Percentiles rank a stretch among this genome's conserved stretches.
These are phyloP conservation scores for Tanozyma kutaoensis DNA, from an alignment of 805 yeast genomes.

Conservation along the genomic window DNA sequence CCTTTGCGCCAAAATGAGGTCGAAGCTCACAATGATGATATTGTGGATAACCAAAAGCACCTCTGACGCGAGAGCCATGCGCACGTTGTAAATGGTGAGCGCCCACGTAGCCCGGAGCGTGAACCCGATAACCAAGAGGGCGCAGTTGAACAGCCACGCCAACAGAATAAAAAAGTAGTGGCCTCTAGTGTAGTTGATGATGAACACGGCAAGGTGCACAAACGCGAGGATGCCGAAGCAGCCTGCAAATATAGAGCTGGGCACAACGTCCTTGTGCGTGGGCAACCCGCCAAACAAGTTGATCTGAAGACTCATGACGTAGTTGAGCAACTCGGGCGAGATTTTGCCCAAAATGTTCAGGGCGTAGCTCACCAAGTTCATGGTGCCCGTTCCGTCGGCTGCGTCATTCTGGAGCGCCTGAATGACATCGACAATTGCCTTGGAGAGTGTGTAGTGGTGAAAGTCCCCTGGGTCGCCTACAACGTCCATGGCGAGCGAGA, in stretches of 20 bases:
- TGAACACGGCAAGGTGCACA: conserved; percentile 33
- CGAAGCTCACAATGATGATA: conserved; percentile 45
- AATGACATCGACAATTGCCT: too few species aligned
- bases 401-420: too few species aligned
- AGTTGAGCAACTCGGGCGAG: conserved; percentile 26
- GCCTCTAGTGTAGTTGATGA: conserved; percentile 35
- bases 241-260: conserved; percentile 43
- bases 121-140: conserved; percentile 45
- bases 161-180: conserved; percentile 47
- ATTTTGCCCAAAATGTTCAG: too few species aligned
- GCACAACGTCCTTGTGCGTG: conserved; percentile 36
- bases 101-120: conserved; percentile 49
- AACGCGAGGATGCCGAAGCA: conserved; percentile 34
- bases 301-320: conserved; percentile 26
- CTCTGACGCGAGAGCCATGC: conserved; percentile 41
- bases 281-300: conserved; percentile 59
- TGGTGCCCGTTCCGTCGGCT: too few species aligned
- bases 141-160: conserved; percentile 39
- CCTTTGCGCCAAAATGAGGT: conserved; percentile 57
- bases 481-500: too few species aligned
- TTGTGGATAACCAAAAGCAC: conserved; percentile 46
- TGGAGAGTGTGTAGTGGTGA: too few species aligned
- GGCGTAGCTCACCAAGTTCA: too few species aligned
- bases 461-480: too few species aligned
- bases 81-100: conserved; percentile 28